Conservation (phyloP, 805 yeast species). For the Naumovozyma baii region DNA sequence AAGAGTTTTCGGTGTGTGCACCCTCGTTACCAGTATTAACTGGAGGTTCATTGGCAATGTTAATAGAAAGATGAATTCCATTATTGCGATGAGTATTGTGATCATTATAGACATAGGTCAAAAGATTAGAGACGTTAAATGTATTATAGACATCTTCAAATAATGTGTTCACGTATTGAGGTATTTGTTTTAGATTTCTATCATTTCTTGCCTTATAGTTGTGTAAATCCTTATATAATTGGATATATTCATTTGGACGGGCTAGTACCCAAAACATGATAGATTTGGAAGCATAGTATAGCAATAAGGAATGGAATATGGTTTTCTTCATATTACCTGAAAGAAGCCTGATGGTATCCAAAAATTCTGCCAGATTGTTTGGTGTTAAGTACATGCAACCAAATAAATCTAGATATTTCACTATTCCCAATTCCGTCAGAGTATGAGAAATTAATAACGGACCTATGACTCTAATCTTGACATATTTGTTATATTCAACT, state of each 20-base stretch:
- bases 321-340: conserved; percentile 33
- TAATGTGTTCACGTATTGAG: conserved; percentile 9
- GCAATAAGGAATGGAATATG: conserved; percentile 36
- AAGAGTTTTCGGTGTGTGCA: background rate
- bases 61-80: background rate
- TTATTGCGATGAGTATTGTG: conserved; percentile 1
- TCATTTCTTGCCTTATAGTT: conserved; percentile 5
- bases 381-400: conserved; percentile 35
- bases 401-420: conserved; percentile 38
- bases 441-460: conserved; percentile 29
- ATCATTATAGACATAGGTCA: conserved; percentile 5
- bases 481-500: conserved; percentile 32
- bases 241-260: conserved; percentile 37
- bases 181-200: conserved; percentile 8
- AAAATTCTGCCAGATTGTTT: conserved; percentile 27
- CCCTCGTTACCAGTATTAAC: background rate
- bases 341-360: conserved; percentile 32
- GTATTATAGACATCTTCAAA: conserved; percentile 22
- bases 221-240: conserved; percentile 10
- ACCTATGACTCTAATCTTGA: conserved; percentile 10
- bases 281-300: conserved; percentile 36
- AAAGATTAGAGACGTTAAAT: conserved; percentile 15
- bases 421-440: conserved; percentile 30
- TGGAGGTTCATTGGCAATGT: background rate
- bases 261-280: conserved; percentile 40